Evolutionary conservation across 2,329 filamentous ascomycete genomes (phyloP), one percentile per base, ranked within the genome.

Genomic region (Diaporthe vaccinii): DNA sequence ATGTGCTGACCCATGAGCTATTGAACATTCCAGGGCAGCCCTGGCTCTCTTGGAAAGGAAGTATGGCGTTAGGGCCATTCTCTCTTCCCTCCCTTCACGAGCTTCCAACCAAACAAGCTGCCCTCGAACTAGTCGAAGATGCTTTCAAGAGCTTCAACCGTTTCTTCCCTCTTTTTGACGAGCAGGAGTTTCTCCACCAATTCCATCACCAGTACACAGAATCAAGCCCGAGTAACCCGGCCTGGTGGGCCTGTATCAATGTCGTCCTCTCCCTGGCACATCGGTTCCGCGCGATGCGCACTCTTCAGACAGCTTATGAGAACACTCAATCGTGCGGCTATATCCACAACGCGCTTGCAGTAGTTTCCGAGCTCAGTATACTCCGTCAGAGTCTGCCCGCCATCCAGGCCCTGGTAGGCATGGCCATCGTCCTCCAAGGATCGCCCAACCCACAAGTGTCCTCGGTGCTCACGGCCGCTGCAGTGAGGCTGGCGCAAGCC

Each of bases 161-260:
- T 41, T 65, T 31, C 20, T 65, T 65, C 25, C 61, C 61, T 20
- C 2, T 65, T 2, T 65, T 65, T n/a, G 61, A 65, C 28, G 41
- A 65, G 39, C 17, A 49, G 41, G 61, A 65, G 0, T 65, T 65
- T 28, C 41, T 65, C 10, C 41, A 34, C 12, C 39, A 65, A 9
- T 92, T 92, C 76, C 87, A 90, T 75, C 92, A 93, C 79, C 90
- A 91, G 53, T 76, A 76, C 25, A 44, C 59, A n/a, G 69, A 76
- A 20, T 51, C 62, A 4, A 76, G 59, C 14, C 55, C 74, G 31
- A 74, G 65, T 15, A 72, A 78, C 57, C 76, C 78, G 46, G 71
- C 74, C 7, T 80, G 78, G 76, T 81, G 79, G 79, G 79, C 79
- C 15, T 78, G 76, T 53, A 39, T 81, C 12, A 81, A 81, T 44